Evolutionary conservation across 495 filamentous ascomycete genomes (phyloP).

Genomic region (Thozetella sp.): DNA sequence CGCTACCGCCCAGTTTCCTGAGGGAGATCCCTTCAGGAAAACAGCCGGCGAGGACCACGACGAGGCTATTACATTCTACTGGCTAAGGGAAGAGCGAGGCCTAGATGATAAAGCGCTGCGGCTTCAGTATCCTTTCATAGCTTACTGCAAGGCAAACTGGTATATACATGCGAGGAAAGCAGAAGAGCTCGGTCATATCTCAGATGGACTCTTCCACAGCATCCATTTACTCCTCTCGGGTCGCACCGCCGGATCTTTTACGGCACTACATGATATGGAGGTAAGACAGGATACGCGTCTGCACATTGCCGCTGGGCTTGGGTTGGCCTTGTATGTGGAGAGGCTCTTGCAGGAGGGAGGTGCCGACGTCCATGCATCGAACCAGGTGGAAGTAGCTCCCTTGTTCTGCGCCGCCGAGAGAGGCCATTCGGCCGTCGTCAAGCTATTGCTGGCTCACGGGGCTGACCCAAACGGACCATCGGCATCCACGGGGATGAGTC

Average conservation of each 20-base stretch:
- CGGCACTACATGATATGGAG: background rate
- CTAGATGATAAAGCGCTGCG: background rate
- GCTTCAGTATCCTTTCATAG: slow-evolving; percentile 15
- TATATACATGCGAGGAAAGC: slow-evolving; percentile 16
- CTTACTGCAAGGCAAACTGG: slow-evolving; percentile 25
- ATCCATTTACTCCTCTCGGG: slow-evolving; percentile 7
- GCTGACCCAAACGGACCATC: slow-evolving; percentile 14
- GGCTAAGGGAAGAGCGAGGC: background rate
- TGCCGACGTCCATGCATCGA: no score
- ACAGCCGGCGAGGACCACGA: no score
- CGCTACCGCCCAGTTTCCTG: no score
- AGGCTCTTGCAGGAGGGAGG: no score
- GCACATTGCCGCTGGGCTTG: no score
- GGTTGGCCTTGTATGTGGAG: no score
- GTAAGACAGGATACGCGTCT: background rate
- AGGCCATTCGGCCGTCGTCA: no score
- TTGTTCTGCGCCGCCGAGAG: no score
- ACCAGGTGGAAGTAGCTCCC: no score
- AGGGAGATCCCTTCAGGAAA: no score
- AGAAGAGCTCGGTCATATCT: background rate
- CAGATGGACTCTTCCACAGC: background rate
- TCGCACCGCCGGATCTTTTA: background rate
- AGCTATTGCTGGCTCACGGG: no score
- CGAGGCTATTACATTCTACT: no score
- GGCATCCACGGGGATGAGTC: slow-evolving; percentile 16